Base-by-base conservation (phyloP, 2,329 filamentous ascomycete genomes). In the Pseudocercospora cruenta region DNA sequence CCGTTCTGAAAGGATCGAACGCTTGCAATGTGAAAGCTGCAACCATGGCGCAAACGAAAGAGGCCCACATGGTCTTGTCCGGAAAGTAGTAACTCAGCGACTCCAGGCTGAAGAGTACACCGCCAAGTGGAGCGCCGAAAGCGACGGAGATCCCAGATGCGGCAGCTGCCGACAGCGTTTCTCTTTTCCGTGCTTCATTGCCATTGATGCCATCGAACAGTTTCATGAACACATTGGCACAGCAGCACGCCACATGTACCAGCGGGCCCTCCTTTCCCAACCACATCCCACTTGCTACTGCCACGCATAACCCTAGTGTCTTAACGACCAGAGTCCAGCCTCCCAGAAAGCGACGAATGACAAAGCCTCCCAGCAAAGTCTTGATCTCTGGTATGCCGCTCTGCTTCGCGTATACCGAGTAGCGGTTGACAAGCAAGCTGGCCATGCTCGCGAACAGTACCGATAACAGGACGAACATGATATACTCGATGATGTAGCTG, bases 21-120 rank as follows among this genome's bases (percentile, higher is more conserved):
- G 92, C 92, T 78, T 98, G 94, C 4, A 99, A 84, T 14, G 93
- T 93, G 43, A 98, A 92, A 19, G 95, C 94, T 16, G 94, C 95
- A n/a, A 96, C 92, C 94, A 98, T 98, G 77, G 95, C 95, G 74
- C 95, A 98, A 47, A 99, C 95, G 76, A 99, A 99, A 74, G 93
- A 97, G 78, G 97, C 95, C 95, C 95, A 99, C 95, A 99, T 98
- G 9, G 95, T 98, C 80, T 98, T 98, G 80, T 98, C 94, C 0
- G 95, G 94, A 73, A 98, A 98, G 79, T 97, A 98, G 78, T 97
- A 98, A 0, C 93, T 96, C 2, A 98, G 83, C 85, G 96, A 93
- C 87, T 97, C 94, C n/a, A 98, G 86, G 79, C 92, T 96, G 82
- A 98, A 98, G 21, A 98, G 82, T 22, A 98, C 94, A 55, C 94